Conservation (phyloP, 768 basidiomycete species). For the Leccinum broughii region DNA sequence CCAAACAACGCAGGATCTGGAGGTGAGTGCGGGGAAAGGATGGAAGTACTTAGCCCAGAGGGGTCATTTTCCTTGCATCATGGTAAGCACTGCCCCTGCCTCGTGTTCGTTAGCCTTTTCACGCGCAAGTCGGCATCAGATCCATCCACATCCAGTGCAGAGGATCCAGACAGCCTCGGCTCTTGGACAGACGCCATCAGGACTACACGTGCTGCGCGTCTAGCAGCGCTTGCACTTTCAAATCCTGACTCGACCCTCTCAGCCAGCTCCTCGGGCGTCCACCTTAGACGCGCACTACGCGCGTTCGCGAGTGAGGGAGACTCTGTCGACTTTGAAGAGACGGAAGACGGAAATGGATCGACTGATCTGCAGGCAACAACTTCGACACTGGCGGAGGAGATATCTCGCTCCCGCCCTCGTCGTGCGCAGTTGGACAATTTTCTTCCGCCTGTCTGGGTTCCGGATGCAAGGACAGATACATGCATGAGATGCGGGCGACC, state of each 20-base stretch:
- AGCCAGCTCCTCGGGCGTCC: conserved; percentile 72
- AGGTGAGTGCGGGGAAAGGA: conserved; percentile 47
- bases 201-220: conserved; percentile 65
- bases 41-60: conserved; percentile 77
- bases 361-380: not conserved
- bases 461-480: conserved; percentile 75
- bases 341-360: conserved; percentile 37
- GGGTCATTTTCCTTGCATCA: conserved; percentile 76
- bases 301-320: conserved; percentile 58
- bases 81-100: conserved; percentile 39
- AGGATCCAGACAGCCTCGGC: conserved; percentile 33
- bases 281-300: conserved; percentile 70
- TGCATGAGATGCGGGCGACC: conserved; percentile 83
- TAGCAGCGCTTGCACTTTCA: conserved; percentile 67
- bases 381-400: not conserved
- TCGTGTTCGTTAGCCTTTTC: not conserved
- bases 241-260: conserved; percentile 82
- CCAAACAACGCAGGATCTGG: conserved; percentile 15
- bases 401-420: conserved; percentile 14
- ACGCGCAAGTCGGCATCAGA: conserved; percentile 1
- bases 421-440: conserved; percentile 49
- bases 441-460: conserved; percentile 91
- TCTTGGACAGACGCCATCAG: conserved; percentile 72
- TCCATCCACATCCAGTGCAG: not conserved
- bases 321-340: conserved; percentile 40